A percentile compares a stretch with the other conserved stretches of the same genome.
Conservation (phyloP, 441 rosid genomes). For the Pelargonium exstipulatum region DNA sequence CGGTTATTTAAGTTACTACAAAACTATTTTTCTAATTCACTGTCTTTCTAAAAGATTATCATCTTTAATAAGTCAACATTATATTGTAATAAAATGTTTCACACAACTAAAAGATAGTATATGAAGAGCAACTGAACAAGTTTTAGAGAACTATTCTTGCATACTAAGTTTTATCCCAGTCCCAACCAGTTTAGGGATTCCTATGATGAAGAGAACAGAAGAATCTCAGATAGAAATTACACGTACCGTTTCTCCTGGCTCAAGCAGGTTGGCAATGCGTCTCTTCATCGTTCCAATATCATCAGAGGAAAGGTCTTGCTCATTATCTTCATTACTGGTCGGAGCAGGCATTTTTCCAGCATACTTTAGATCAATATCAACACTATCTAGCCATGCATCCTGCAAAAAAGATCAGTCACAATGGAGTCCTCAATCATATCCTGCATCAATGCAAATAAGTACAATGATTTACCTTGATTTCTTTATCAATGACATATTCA, state of each 20-base stretch:
- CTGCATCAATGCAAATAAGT: background rate
- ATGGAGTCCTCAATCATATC: background rate
- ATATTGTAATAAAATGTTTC: too few species aligned
- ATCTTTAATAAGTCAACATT: too few species aligned
- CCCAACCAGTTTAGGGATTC: background rate
- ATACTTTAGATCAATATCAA: slow-evolving; percentile 51
- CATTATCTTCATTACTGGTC: slow-evolving; percentile 28
- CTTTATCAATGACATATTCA: slow-evolving; percentile 67
- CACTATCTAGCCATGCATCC: slow-evolving; percentile 99
- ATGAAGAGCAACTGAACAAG: too few species aligned
- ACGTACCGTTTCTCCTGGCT: slow-evolving; percentile 85
- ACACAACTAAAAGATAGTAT: too few species aligned
- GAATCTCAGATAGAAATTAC: slow-evolving; percentile 2
- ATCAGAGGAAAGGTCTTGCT: slow-evolving; percentile 54
- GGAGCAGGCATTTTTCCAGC: slow-evolving; percentile 32
- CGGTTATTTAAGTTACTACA: too few species aligned
- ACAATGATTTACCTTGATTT: slow-evolving; percentile 51
- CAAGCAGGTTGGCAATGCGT: slow-evolving; percentile 72
- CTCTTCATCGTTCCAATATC: slow-evolving; percentile 67
- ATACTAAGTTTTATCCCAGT: background rate
- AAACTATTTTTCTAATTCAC: too few species aligned
- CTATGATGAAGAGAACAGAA: background rate
- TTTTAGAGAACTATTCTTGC: background rate
- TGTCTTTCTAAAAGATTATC: too few species aligned
- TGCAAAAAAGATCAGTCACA: slow-evolving; percentile 25